Conservation (phyloP, 176 grass and related monocot species). For the Triticum timopheevii region DNA sequence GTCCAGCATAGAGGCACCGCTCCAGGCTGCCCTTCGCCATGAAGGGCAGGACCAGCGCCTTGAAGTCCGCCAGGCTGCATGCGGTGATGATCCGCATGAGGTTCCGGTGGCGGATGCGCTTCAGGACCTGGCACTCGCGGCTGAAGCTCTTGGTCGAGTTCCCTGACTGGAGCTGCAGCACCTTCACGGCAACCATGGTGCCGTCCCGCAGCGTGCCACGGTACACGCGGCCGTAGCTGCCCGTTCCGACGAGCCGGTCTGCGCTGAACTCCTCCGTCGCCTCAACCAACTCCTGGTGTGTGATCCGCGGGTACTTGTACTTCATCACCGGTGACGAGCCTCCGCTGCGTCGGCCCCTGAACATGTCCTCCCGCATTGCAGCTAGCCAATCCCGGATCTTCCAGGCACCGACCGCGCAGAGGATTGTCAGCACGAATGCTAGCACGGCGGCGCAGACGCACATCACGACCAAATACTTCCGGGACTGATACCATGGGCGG, state of each 20-base stretch:
- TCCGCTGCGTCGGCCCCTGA: constrained; percentile 15
- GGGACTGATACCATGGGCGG: constrained; percentile 39
- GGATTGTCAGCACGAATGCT: constrained; percentile 53
- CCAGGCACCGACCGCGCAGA: constrained; percentile 39
- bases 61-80: constrained; percentile 89
- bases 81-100: constrained; percentile 92
- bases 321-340: constrained; percentile 61
- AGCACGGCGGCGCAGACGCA: constrained; percentile 30
- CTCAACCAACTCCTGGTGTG: constrained; percentile 70
- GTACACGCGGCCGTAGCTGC: constrained; percentile 85
- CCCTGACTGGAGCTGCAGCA: constrained; percentile 76
- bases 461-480: constrained; percentile 48
- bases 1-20: constrained; percentile 56
- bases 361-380: constrained; percentile 31
- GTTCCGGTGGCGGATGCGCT: constrained; percentile 89
- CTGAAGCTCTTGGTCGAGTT: constrained; percentile 94
- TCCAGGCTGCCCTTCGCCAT: constrained; percentile 97
- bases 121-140: constrained; percentile 88
- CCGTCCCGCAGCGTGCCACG: constrained; percentile 65
- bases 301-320: constrained; percentile 81
- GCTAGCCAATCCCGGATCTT: constrained; percentile 43
- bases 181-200: constrained; percentile 80
- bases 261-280: constrained; percentile 66
- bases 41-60: constrained; percentile 92
- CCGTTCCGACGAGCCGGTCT: constrained; percentile 62